Conservation (phyloP, 148 eudicot species). For the Cornus florida region DNA sequence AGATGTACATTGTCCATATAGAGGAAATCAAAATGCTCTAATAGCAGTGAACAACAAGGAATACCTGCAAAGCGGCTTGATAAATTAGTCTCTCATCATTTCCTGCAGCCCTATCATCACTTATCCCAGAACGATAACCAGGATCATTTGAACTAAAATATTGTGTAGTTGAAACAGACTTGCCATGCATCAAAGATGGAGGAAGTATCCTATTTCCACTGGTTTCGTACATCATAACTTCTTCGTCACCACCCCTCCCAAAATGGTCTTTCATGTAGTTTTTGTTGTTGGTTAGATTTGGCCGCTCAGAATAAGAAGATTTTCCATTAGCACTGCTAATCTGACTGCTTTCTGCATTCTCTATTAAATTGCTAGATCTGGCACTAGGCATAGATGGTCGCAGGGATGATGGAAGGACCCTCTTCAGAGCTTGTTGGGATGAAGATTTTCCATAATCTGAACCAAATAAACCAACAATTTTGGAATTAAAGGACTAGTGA, state of each 20-base stretch:
- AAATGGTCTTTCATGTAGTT: conserved; percentile 31
- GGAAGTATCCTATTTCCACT: conserved; percentile 66
- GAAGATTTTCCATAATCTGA: conserved; percentile 31
- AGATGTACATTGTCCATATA: not conserved
- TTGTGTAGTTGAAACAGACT: conserved; percentile 34
- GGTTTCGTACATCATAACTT: conserved; percentile 36
- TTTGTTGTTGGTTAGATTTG: conserved; percentile 28
- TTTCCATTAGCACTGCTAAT: conserved; percentile 38
- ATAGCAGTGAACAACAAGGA: not conserved
- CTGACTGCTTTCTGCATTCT: conserved; percentile 40
- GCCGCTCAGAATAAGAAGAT: conserved; percentile 29
- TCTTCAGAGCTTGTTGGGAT: conserved; percentile 34
- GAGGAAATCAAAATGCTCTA: not conserved
- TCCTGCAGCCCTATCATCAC: conserved; percentile 64
- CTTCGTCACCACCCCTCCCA: conserved; percentile 32
- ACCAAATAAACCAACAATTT: conserved; percentile 14
- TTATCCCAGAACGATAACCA: conserved; percentile 39
- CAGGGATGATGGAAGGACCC: conserved; percentile 63
- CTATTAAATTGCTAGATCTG: conserved; percentile 32
- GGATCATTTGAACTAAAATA: conserved; percentile 44
- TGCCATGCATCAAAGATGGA: conserved; percentile 52
- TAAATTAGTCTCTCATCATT: conserved; percentile 76
- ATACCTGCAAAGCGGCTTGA: conserved; percentile 92
- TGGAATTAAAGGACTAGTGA: conserved; percentile 12
- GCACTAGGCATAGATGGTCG: conserved; percentile 34